Evolutionary conservation across 768 basidiomycete species (phyloP).

Genomic region (Lyophyllum atratum): DNA sequence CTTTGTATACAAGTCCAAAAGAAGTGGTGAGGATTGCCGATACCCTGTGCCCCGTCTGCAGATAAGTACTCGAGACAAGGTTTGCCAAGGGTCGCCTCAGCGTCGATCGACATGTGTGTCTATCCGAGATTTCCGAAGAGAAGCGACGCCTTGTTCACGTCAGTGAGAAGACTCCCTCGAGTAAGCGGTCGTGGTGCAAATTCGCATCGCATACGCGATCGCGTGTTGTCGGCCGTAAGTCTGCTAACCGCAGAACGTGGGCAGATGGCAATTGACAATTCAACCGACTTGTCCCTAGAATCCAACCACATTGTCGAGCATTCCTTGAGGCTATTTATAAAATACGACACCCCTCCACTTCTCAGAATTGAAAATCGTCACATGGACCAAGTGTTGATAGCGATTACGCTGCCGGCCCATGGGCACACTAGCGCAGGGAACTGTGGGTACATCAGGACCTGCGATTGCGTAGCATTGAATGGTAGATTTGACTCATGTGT

Average conservation of each 20-base stretch:
- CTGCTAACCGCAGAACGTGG: not conserved
- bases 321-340: not conserved
- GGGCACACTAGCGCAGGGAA: not conserved
- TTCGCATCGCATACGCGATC: not conserved
- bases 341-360: not conserved
- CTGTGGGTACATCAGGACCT: not conserved
- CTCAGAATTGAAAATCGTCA: not conserved
- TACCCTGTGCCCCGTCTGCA: not conserved
- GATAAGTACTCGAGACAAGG: not conserved
- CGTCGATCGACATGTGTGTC: not conserved
- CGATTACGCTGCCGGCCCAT: not conserved
- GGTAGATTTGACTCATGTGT: not conserved
- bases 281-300: not conserved
- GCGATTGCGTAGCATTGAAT: not conserved
- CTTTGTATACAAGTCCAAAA: not conserved
- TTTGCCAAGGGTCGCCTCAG: conserved; percentile 4
- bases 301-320: not conserved
- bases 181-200: not conserved
- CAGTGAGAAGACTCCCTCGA: not conserved
- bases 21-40: not conserved
- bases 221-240: not conserved
- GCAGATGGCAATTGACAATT: not conserved
- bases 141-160: not conserved
- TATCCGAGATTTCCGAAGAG: conserved; percentile 7
- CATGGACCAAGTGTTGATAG: not conserved